Base-by-base conservation (phyloP, 2,329 filamentous ascomycete genomes). In the Neopestalotiopsis sp. region DNA sequence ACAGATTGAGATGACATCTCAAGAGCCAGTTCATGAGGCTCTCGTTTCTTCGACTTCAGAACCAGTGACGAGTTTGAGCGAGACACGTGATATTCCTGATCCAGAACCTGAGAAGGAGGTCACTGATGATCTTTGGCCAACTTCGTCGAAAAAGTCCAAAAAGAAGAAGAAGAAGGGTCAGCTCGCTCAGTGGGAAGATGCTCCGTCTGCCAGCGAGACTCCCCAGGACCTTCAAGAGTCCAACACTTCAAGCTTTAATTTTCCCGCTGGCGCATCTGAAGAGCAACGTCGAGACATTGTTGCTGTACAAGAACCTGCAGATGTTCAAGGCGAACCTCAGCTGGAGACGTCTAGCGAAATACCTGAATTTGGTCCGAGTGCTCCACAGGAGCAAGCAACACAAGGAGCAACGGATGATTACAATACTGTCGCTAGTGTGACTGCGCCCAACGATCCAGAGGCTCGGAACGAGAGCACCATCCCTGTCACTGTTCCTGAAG, bases 131-230 rank as follows among this genome's bases (percentile, higher is more conserved):
- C 63, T 61, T 6, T 68, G 56, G 61, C 14, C 67, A 5, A 53
- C 40, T 45, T 62, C 57, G 20, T 34, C 40, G 58, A 74, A 75
- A 49, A 75, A 75, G 66, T 65, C 63, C n/a, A 74, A 75, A 70
- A 74, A 74, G 69, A 70, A 68, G 30, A 68, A 70, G 58, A 68
- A 70, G 63, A 64, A 42, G 32, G 61, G 58, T 38, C 58, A 70
- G 56, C 24, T 65, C 30, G n/a, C 65, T 1, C 45, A 53, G 6
- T 53, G 45, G 45, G 45, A 53, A 6, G 45, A 53, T n/a, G 45
- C 30, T 58, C 49, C 32, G 32, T 67, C 61, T 13, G 38, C 57
- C 28, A 61, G 45, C n/a, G 45, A 53, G 45, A 7, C 17, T 7
- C 45, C 45, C 5, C n/a, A 40, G 40, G n/a, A 14, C 56, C 56